These are phyloP conservation scores for Puccinia sorghi DNA, from an alignment of 1,284 basidiomycete genomes.

Conservation along the genomic window DNA sequence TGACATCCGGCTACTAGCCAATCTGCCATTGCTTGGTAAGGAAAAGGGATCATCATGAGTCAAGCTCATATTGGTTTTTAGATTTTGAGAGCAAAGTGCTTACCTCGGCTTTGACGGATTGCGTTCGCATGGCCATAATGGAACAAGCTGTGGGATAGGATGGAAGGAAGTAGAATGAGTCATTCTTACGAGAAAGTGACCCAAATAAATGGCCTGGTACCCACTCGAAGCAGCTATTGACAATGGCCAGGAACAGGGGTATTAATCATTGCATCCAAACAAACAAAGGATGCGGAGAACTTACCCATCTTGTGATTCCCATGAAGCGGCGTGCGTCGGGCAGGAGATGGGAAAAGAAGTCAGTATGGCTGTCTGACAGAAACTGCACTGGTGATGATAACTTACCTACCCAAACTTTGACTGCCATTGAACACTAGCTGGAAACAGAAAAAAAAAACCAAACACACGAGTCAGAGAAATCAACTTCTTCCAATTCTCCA, in stretches of 20 bases:
- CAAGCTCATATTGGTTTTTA: neutral
- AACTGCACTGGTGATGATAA: neutral
- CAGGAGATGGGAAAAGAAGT: neutral
- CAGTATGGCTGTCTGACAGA: neutral
- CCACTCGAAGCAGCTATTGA: constrained; percentile 6
- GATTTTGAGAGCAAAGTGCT: neutral
- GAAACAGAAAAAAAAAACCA: no score
- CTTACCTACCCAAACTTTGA: constrained; percentile 20
- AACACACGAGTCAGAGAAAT: no score
- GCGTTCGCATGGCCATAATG: constrained; percentile 47
- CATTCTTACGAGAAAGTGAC: neutral
- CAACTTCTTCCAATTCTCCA: neutral
- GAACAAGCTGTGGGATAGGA: constrained; percentile 24
- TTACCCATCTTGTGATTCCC: neutral
- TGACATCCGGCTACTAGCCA: constrained; percentile 33
- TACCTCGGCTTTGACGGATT: constrained; percentile 42
- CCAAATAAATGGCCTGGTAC: neutral
- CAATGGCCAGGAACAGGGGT: neutral
- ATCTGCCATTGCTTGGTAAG: constrained; percentile 16
- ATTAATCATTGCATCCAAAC: neutral
- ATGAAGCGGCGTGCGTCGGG: neutral
- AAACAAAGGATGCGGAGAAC: neutral
- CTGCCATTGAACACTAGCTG: neutral
- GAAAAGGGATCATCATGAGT: neutral
- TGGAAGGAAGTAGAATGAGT: neutral